A percentile compares a stretch with the other conserved stretches of the same genome.
Conservation (phyloP, 2,329 filamentous ascomycete species). For the Aspergillus pseudonomiae region DNA sequence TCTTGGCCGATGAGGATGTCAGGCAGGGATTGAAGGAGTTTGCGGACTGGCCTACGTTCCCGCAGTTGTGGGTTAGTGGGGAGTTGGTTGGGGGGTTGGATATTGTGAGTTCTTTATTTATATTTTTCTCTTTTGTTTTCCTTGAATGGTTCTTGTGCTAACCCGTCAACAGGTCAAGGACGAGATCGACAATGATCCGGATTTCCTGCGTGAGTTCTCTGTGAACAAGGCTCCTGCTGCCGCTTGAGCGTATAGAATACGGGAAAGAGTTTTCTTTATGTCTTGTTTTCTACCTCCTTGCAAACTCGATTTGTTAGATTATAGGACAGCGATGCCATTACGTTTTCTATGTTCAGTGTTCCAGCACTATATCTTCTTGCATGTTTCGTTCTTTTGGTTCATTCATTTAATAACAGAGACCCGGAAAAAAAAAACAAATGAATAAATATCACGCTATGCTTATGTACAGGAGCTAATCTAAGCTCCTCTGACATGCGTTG, state of each 20-base stretch:
- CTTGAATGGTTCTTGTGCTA: conserved; percentile 15
- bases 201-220: conserved; percentile 77
- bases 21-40: conserved; percentile 94
- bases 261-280: conserved; percentile 10
- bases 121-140: not conserved
- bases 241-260: conserved; percentile 16
- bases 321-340: conserved; percentile 4
- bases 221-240: conserved; percentile 44
- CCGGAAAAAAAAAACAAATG: not conserved
- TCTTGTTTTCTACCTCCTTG: not conserved
- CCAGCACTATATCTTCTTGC: not conserved
- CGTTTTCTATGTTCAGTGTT: not conserved
- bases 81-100: conserved; percentile 92
- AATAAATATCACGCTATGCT: not conserved
- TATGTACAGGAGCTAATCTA: not conserved
- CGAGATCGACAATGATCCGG: conserved; percentile 79
- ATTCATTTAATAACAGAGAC: not conserved
- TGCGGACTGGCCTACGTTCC: conserved; percentile 98
- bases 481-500: not conserved
- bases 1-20: conserved; percentile 95
- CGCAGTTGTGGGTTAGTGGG: conserved; percentile 88
- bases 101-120: conserved; percentile 68
- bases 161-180: conserved; percentile 74
- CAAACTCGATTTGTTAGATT: conserved; percentile 8
- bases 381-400: not conserved